Percentiles rank a stretch among this genome's conserved stretches.
These are phyloP conservation scores for Lentinula sp. DNA, from an alignment of 768 basidiomycete genomes.

Conservation along the genomic window DNA sequence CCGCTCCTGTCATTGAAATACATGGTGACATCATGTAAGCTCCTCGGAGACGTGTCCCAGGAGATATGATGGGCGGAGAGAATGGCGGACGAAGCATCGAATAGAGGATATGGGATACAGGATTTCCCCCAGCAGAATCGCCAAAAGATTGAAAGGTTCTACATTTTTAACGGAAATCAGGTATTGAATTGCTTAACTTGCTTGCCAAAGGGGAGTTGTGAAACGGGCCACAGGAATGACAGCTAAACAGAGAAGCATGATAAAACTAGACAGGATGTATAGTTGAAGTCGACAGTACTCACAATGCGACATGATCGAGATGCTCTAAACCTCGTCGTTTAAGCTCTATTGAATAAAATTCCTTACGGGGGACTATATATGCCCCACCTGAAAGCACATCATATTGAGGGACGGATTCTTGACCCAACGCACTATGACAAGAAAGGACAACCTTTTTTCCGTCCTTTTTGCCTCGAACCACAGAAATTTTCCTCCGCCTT, in stretches of 20 bases:
- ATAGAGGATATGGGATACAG: conserved; percentile 13
- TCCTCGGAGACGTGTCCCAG: conserved; percentile 22
- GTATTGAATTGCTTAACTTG: conserved; percentile 10
- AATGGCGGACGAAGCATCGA: conserved; percentile 13
- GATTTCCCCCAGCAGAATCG: conserved; percentile 16
- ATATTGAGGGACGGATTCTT: neutral
- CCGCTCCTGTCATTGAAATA: conserved; percentile 16
- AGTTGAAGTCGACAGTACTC: neutral
- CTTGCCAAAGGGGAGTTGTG: conserved; percentile 13
- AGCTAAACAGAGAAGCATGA: conserved; percentile 5
- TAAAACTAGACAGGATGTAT: neutral
- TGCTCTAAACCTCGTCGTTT: conserved; percentile 1
- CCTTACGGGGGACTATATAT: conserved; percentile 4
- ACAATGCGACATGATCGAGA: conserved; percentile 9
- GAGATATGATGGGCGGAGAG: conserved; percentile 8
- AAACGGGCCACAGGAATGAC: conserved; percentile 10
- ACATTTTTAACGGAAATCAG: conserved; percentile 13
- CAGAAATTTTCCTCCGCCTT: conserved; percentile 17
- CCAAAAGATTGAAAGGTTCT: conserved; percentile 12
- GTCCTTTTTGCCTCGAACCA: conserved; percentile 26
- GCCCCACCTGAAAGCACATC: conserved; percentile 3
- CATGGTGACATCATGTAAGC: conserved; percentile 28
- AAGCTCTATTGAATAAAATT: conserved; percentile 3
- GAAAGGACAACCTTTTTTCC: conserved; percentile 24
- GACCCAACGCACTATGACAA: conserved; percentile 20